Conservation (phyloP, 345 rosid species). For the Barbarea vulgaris region DNA sequence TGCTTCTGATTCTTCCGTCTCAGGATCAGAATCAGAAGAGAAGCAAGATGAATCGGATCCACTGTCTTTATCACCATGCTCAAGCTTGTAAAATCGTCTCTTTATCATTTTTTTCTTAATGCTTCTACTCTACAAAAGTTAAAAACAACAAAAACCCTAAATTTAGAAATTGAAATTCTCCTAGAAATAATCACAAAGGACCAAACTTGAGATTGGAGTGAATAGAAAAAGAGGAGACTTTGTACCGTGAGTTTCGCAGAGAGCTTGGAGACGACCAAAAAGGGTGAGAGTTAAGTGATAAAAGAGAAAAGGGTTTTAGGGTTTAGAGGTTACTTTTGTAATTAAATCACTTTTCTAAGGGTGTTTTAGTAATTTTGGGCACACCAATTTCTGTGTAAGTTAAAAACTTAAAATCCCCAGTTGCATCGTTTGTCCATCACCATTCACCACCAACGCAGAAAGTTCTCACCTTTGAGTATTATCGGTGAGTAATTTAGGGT, state of each 20-base stretch:
- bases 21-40: slow-evolving; percentile 75
- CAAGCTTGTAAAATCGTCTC: slow-evolving; percentile 76
- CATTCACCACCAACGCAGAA: slow-evolving; percentile 4
- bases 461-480: slow-evolving; percentile 14
- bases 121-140: not conserved
- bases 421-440: not conserved
- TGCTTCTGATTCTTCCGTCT: slow-evolving; percentile 42
- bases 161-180: not conserved
- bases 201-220: not conserved
- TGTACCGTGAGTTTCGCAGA: slow-evolving; percentile 16
- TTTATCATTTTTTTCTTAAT: slow-evolving; percentile 60
- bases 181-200: not conserved
- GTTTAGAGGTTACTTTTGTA: slow-evolving; percentile 25
- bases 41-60: slow-evolving; percentile 67
- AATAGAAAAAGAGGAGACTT: slow-evolving; percentile 15
- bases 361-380: not conserved
- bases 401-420: not conserved
- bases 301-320: slow-evolving; percentile 26
- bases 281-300: not conserved
- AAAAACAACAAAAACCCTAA: not conserved
- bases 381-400: not conserved
- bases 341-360: not conserved
- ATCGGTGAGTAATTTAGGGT: slow-evolving; percentile 32
- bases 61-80: slow-evolving; percentile 68
- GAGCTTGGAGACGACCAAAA: slow-evolving; percentile 19